Percentiles rank a stretch among this genome's conserved stretches.
These are phyloP conservation scores for Pythium brachiatum DNA, from an alignment of 352 stramenopile species.

Conservation along the genomic window DNA sequence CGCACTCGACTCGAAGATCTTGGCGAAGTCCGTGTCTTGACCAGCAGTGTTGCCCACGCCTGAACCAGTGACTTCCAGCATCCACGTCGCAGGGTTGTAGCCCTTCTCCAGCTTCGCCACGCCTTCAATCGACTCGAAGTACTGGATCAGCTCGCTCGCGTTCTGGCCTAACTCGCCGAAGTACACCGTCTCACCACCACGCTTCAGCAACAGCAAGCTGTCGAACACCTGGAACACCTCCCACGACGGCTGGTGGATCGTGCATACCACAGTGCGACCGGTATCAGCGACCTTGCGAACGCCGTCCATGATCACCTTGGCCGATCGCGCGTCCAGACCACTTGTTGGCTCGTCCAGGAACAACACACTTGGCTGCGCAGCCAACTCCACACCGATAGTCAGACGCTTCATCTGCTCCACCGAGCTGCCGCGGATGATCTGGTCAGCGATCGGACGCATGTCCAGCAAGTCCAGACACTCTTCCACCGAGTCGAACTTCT, in stretches of 20 bases:
- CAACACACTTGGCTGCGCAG: constrained; percentile 73
- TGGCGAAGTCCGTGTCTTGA: constrained; percentile 9
- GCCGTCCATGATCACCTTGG: too few relatives aligned
- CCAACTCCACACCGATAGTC: constrained; percentile 65
- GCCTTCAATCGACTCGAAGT: constrained; percentile 51
- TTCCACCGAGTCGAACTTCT: constrained; percentile 38
- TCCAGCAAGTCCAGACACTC: constrained; percentile 40
- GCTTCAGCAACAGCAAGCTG: constrained; percentile 24
- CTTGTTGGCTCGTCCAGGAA: constrained; percentile 80
- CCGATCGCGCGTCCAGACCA: too few relatives aligned
- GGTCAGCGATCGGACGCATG: constrained; percentile 32
- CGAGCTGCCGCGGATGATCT: constrained; percentile 38
- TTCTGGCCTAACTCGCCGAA: constrained; percentile 24
- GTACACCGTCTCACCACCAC: constrained; percentile 25
- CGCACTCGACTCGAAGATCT: constrained; percentile 3
- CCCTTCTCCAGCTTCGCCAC: constrained; percentile 28
- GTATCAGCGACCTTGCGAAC: too few relatives aligned
- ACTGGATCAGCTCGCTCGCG: constrained; percentile 29
- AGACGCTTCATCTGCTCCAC: constrained; percentile 50
- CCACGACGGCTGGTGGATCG: too few relatives aligned
- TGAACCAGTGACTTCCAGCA: constrained; percentile 44
- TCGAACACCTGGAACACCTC: constrained; percentile 31
- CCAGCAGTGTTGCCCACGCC: constrained; percentile 24
- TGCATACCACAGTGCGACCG: too few relatives aligned
- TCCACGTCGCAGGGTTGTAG: constrained; percentile 56